Evolutionary conservation across 768 basidiomycete species (phyloP), one percentile per base, ranked within the genome.

Genomic region (Candolleomyces aberdarensis): DNA sequence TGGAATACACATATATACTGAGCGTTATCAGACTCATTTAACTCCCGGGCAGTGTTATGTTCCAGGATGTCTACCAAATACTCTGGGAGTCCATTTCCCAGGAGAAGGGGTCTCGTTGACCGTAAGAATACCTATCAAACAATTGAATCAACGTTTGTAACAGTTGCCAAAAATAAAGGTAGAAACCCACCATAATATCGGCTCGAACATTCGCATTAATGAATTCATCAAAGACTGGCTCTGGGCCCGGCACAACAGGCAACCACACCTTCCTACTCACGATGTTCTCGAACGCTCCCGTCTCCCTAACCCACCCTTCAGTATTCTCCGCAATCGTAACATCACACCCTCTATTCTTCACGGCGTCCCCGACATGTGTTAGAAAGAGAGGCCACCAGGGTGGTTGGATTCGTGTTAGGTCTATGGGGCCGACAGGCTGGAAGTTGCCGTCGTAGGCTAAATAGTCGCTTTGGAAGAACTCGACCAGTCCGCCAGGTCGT

Each of bases 391-490:
- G 49, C 59, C 59, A 60, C 59, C 59, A 60, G 5, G 59, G 59
- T 2, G 52, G 29, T 11, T 15, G 19, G 52, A 19, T n/a, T 1
- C 10, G 15, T 11, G 49, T n/a, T 26, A 26, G 26, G 10, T 54
- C 59, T 14, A 29, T 46, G 26, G 22, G 17, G 26, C 40, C 15
- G 14, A 46, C 59, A 22, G 26, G 52, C 10, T 63, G 57, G 17
- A 32, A 62, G 20, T 52, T 43, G 22, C 78, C 78, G 65, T 85
- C 87, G 64, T 89, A 85, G 14, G 83, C 75, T 59, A 73, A 69
- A 67, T 89, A 92, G 55, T 89, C 88, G 67, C 85, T 89, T 74
- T 93, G 91, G 57, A 81, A 74, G 14, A 92, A 62, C 54, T 87
- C 78, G 60, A 90, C 69, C 36, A 92, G 76, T 31, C 91, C 91